Evolutionary conservation across 2,329 filamentous ascomycete genomes (phyloP), one percentile per base, ranked within the genome.

Genomic region (Phyllachora maydis): DNA sequence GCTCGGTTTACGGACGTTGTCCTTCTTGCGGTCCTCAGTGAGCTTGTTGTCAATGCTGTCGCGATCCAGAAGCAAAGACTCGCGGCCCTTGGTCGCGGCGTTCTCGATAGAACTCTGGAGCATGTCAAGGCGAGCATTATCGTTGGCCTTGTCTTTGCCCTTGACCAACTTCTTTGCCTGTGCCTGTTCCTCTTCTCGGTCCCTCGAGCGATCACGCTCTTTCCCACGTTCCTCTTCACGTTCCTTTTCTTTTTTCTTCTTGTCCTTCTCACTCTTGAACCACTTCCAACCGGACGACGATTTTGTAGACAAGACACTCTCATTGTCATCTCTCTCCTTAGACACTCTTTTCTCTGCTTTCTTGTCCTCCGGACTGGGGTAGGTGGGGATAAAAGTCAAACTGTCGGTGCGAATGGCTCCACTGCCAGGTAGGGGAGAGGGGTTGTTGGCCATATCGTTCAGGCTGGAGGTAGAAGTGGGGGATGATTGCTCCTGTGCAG

Each of bases 231-330:
- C 69, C 28, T 70, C 71, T 19, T 72, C 64, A 33, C 69, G 28
- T 14, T 33, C 35, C 23, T 27, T 30, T 16, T 37, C 63, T 39
- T 65, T 69, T 32, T 72, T 67, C 34, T 75, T 74, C 28, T 71
- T 74, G 16, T 75, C 66, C 36, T 72, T 73, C 26, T 85, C 77
- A 16, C 83, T 61, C 35, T 70, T 71, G 42, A 90, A 67, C 74
- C 76, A 83, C 34, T 78, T 78, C 77, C 79, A 76, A n/a, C n/a
- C n/a, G n/a, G n/a, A n/a, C n/a, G n/a, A n/a, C 30, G 73, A 75
- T 42, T 88, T 91, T 29, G 72, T 56, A 18, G 81, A 83, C 40
- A 83, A 85, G 27, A 74, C 56, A 23, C 59, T 59, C 21, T 78
- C 69, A 2, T 46, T 38, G 10, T 71, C 57, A 7, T 73, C 63